Base-by-base conservation (phyloP, 495 filamentous ascomycete genomes). In the Penicillium goetzii region DNA sequence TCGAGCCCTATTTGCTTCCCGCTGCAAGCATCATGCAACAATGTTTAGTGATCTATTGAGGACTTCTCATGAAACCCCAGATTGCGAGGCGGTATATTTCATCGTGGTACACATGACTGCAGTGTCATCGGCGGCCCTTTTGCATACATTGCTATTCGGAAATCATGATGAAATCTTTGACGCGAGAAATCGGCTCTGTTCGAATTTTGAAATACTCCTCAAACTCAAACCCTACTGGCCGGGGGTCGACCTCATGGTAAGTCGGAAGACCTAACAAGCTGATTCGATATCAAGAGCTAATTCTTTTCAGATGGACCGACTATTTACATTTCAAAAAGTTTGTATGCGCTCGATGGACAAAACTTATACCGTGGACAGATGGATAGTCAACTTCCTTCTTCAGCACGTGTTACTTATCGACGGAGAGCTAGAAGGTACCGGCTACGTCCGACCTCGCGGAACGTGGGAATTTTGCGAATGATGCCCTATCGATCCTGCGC, bases 301-400 rank as follows among this genome's bases (percentile, higher is more conserved):
- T 43, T 19, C 2, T 4, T 11, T 3, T 3, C n/a, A 43, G 41
- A 43, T 43, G 41, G 41, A 43, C 8, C n/a, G 41, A 21, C n/a
- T 43, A n/a, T 43, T 43, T 21, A 43, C 41, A 43, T 43, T 43
- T 21, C 41, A 43, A 21, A 43, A 43, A 43, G 41, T 43, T 9
- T 43, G n/a, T 5, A 21, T 43, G 41, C 41, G 41, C 41, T 43
- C 41, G 10, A 43, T 43, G 41, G 41, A 21, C 41, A 43, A 43
- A 43, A 43, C 41, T 0, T 43, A 21, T 43, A 43, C 38, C 17
- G 40, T 43, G 17, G 40, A 43, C n/a, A 43, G 40, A 43, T 43
- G 40, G 40, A 43, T 43, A 43, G 40, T 43, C 40, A 43, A 43
- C 7, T 43, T 43, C 7, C 38, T 19, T 43, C 40, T 43, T 5